A percentile compares a stretch with the other conserved stretches of the same genome.
Conservation (phyloP, 805 yeast genomes). For the Nakazawaea sp. region DNA sequence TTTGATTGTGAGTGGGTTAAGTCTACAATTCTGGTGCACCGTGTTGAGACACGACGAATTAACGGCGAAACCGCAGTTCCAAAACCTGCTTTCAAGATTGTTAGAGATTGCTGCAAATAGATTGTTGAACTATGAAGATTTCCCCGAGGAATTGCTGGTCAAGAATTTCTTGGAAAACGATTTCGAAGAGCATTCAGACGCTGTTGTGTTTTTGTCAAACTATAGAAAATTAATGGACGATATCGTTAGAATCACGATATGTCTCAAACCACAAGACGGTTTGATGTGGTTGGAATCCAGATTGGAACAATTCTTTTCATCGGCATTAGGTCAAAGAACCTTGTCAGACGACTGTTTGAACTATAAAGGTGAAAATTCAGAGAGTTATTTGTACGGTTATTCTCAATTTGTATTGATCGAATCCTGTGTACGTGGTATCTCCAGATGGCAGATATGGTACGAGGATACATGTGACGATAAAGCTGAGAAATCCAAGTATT, state of each 20-base stretch:
- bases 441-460: constrained; percentile 95
- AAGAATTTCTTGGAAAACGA: constrained; percentile 72
- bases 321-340: constrained; percentile 61
- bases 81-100: constrained; percentile 54
- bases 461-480: constrained; percentile 45
- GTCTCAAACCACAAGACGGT: constrained; percentile 79
- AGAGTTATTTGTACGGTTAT: constrained; percentile 69
- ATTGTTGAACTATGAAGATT: constrained; percentile 62
- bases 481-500: constrained; percentile 43
- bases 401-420: constrained; percentile 85
- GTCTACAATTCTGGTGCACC: constrained; percentile 92
- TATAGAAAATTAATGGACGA: constrained; percentile 85
- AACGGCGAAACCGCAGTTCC: constrained; percentile 48
- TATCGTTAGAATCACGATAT: constrained; percentile 79
- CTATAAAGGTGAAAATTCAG: constrained; percentile 46
- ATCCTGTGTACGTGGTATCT: constrained; percentile 84
- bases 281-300: constrained; percentile 75
- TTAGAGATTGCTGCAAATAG: constrained; percentile 75
- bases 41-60: constrained; percentile 76
- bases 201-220: constrained; percentile 66
- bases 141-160: constrained; percentile 58
- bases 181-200: constrained; percentile 81
- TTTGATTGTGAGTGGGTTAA: constrained; percentile 82
- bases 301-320: constrained; percentile 64
- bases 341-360: constrained; percentile 47